A percentile compares a stretch with the other conserved stretches of the same genome.
Conservation (phyloP, 1,139 yeast species). For the Barnettozyma hawaiiensis region DNA sequence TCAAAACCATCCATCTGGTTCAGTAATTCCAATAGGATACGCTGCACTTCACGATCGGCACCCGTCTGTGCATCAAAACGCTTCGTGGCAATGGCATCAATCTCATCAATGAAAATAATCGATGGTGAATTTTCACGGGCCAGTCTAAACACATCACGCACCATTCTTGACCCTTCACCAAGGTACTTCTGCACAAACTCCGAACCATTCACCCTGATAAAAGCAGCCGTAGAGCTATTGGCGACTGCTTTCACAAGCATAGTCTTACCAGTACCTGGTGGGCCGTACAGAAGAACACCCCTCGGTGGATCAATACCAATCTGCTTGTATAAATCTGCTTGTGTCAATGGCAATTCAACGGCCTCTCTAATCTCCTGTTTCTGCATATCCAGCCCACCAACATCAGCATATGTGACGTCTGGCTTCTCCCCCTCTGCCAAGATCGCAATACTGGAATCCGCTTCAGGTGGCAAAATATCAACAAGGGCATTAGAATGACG, state of each 20-base stretch:
- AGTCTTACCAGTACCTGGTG: slow-evolving; percentile 99
- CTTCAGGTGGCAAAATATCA: slow-evolving; percentile 97
- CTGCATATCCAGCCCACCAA: slow-evolving; percentile 98
- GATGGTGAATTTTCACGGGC: slow-evolving; percentile 98
- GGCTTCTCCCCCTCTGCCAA: slow-evolving; percentile 94
- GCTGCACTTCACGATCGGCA: slow-evolving; percentile 98
- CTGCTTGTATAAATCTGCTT: slow-evolving; percentile 92
- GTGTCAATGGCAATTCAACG: slow-evolving; percentile 93
- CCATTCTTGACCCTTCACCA: slow-evolving; percentile 99
- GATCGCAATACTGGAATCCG: slow-evolving; percentile 93
- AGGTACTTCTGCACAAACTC: slow-evolving; percentile 97
- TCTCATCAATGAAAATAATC: slow-evolving; percentile 94
- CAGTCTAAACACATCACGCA: slow-evolving; percentile 92
- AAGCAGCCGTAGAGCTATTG: slow-evolving; percentile 90
- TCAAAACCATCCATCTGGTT: slow-evolving; percentile 99
- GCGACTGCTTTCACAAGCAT: slow-evolving; percentile 99
- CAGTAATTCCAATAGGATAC: slow-evolving; percentile 89
- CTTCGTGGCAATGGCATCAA: slow-evolving; percentile 98
- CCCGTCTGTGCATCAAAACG: slow-evolving; percentile 99
- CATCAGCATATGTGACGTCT: slow-evolving; percentile 77
- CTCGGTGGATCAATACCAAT: slow-evolving; percentile 99
- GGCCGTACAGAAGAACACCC: slow-evolving; percentile 94
- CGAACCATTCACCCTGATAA: slow-evolving; percentile 94
- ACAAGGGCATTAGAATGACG: slow-evolving; percentile 98
- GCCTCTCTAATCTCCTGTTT: slow-evolving; percentile 98